phyloP scores from a whole-genome alignment of 495 filamentous ascomycete species.

The Podospora australis region DNA sequence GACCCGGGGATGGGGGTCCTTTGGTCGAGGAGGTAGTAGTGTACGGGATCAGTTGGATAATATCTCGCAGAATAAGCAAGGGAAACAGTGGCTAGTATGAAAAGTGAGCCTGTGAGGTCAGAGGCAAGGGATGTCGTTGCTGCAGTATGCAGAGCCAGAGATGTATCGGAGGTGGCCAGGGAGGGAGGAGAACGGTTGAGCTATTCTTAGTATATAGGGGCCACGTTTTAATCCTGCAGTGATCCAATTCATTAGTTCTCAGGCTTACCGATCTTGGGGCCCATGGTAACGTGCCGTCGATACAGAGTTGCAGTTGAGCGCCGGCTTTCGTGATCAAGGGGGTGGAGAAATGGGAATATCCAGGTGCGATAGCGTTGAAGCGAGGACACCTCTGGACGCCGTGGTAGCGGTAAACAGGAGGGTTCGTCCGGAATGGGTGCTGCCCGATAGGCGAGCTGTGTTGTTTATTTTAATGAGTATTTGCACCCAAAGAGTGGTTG shows the following conservation, averaged over 20 bases:
- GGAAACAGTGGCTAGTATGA: neutral
- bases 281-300: conserved; percentile 36
- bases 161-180: conserved; percentile 22
- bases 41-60: too few species aligned
- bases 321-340: conserved; percentile 24
- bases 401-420: conserved; percentile 12
- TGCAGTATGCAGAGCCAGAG: conserved; percentile 12
- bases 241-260: conserved; percentile 31
- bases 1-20: conserved; percentile 19
- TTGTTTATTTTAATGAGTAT: neutral
- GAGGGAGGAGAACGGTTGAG: conserved; percentile 14
- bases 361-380: conserved; percentile 10
- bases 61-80: conserved; percentile 7
- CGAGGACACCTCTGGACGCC: conserved; percentile 4
- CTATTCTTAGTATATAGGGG: conserved; percentile 38
- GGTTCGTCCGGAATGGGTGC: neutral
- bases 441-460: conserved; percentile 9
- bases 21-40: conserved; percentile 18
- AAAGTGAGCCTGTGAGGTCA: conserved; percentile 17
- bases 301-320: conserved; percentile 33
- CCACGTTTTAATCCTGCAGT: conserved; percentile 34
- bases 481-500: neutral
- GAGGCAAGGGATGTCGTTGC: conserved; percentile 13
- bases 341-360: neutral
- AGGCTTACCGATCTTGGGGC: conserved; percentile 34